Conservation (phyloP, 345 rosid genomes). For the Eucalyptus fibrosa region DNA sequence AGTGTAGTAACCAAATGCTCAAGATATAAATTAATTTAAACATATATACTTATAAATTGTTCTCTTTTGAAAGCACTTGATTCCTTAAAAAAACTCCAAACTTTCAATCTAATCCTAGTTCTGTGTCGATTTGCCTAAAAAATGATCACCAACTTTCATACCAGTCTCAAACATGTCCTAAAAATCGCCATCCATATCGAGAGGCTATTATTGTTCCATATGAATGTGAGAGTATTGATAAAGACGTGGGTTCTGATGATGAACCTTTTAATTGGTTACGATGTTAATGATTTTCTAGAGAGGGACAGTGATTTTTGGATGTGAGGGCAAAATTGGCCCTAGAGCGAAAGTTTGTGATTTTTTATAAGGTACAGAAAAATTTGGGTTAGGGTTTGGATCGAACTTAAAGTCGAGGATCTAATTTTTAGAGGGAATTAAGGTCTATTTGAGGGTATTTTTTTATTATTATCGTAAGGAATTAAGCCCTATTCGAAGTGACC, state of each 20-base stretch:
- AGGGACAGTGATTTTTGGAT: fast-evolving
- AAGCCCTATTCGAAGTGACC: not conserved
- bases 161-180: not conserved
- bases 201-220: not conserved
- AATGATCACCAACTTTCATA: not conserved
- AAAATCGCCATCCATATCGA: not conserved
- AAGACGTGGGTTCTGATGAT: not conserved
- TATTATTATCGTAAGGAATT: too few species aligned
- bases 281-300: not conserved
- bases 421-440: too few species aligned
- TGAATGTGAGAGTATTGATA: too few species aligned
- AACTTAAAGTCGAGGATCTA: not conserved
- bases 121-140: not conserved
- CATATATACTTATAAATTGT: not conserved
- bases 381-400: not conserved
- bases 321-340: not conserved
- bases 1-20: not conserved
- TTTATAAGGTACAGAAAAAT: too few species aligned
- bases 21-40: not conserved
- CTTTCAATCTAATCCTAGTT: not conserved
- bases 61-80: fast-evolving
- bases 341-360: too few species aligned
- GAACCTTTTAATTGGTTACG: not conserved
- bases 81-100: fast-evolving
- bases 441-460: too few species aligned